phyloP scores from a whole-genome alignment of 352 stramenopile genomes.

The Pythium scleroteichum region DNA sequence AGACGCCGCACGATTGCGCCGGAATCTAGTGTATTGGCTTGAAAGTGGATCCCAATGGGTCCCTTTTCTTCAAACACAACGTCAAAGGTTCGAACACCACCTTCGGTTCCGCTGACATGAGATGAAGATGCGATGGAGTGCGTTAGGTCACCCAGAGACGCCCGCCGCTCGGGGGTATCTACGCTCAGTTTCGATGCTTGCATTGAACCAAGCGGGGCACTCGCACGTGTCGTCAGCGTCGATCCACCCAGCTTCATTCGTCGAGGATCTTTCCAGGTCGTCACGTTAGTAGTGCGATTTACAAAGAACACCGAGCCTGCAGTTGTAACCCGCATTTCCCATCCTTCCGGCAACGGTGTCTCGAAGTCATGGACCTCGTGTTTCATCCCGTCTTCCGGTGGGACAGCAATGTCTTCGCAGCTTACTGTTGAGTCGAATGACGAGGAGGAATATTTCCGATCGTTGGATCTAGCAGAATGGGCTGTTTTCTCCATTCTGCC shows the following conservation, averaged over 20 bases:
- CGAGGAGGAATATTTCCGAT: conserved; percentile 38
- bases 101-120: background rate
- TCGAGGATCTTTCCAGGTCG: conserved; percentile 76
- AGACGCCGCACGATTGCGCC: conserved; percentile 65
- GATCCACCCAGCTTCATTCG: conserved; percentile 12
- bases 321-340: conserved; percentile 81
- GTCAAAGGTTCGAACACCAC: conserved; percentile 40
- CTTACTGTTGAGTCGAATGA: conserved; percentile 42
- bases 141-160: background rate
- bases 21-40: conserved; percentile 67
- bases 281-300: conserved; percentile 68
- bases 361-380: conserved; percentile 78
- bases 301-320: conserved; percentile 77
- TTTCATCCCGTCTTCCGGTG: conserved; percentile 56
- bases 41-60: conserved; percentile 81
- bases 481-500: conserved; percentile 30
- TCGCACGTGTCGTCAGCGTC: conserved; percentile 9
- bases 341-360: conserved; percentile 66
- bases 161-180: conserved; percentile 11
- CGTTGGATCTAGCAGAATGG: background rate
- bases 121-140: background rate
- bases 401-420: conserved; percentile 42
- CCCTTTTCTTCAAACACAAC: conserved; percentile 76
- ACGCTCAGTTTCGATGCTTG: background rate
- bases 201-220: conserved; percentile 2